Percentiles rank a stretch among this genome's conserved stretches.
Conservation (phyloP, 495 filamentous ascomycete species). For the Aspergillus nanangensis region DNA sequence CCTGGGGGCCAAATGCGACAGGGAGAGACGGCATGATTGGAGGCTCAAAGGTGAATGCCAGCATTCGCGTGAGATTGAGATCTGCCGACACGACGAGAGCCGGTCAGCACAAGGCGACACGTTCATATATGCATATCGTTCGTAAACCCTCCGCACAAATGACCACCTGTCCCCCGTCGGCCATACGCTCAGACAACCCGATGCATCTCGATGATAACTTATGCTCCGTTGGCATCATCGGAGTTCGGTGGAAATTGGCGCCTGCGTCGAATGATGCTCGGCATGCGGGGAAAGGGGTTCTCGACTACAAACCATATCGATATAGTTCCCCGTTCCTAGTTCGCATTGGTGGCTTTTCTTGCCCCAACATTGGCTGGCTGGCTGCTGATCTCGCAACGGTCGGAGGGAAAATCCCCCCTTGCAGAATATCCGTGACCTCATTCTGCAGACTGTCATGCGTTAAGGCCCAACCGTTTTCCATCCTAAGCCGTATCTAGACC, state of each 20-base stretch:
- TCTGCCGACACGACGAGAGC: not conserved
- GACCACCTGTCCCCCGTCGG: not conserved
- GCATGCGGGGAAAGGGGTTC: constrained; percentile 1
- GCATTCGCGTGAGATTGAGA: not conserved
- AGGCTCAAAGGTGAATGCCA: not conserved
- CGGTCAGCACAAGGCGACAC: not conserved
- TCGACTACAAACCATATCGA: not conserved
- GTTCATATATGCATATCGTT: not conserved
- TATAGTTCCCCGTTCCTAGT: not conserved
- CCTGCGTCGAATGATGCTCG: not conserved
- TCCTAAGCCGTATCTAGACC: not conserved
- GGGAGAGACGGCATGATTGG: not conserved
- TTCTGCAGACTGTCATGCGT: not conserved
- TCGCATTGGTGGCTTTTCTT: not conserved
- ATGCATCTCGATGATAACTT: not conserved
- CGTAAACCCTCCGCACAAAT: not conserved
- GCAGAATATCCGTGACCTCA: not conserved
- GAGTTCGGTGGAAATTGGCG: not conserved
- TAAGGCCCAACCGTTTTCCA: not conserved
- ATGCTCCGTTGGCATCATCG: not conserved
- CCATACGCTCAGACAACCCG: not conserved
- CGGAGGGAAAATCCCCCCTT: not conserved
- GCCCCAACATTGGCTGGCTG: not conserved
- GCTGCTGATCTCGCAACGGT: not conserved
- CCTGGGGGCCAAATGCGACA: not conserved